These are phyloP conservation scores for Biscogniauxia mediterranea DNA, from an alignment of 2,329 filamentous ascomycete genomes.

Conservation along the genomic window DNA sequence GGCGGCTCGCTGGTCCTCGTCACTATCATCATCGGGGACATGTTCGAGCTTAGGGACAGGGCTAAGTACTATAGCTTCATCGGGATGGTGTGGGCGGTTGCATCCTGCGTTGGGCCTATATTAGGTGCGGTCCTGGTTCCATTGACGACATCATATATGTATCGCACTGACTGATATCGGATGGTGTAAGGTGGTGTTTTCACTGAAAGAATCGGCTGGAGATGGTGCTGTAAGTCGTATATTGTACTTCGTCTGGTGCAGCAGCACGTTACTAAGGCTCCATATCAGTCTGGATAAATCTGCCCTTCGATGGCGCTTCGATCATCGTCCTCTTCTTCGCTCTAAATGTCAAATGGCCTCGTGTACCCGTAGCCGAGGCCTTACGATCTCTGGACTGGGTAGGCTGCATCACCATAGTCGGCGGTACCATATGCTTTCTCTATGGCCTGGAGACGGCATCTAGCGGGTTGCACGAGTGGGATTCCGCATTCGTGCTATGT, in stretches of 20 bases:
- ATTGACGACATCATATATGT: too few relatives aligned
- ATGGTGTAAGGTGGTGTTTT: constrained; percentile 45
- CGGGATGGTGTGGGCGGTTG: constrained; percentile 55
- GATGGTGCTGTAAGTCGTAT: constrained; percentile 48
- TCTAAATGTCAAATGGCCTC: constrained; percentile 56
- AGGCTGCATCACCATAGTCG: constrained; percentile 55
- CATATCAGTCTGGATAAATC: constrained; percentile 42
- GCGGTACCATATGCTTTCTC: constrained; percentile 57
- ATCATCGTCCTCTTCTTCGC: constrained; percentile 52
- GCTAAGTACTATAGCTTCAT: constrained; percentile 53
- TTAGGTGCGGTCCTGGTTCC: constrained; percentile 45
- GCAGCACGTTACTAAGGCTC: constrained; percentile 1
- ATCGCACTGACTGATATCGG: neutral
- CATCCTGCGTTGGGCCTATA: constrained; percentile 53
- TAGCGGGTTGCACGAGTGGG: constrained; percentile 49
- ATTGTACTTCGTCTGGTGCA: constrained; percentile 9
- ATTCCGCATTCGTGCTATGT: constrained; percentile 50
- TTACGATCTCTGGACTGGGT: constrained; percentile 50
- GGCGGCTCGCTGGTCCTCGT: constrained; percentile 38
- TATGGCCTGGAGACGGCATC: constrained; percentile 61
- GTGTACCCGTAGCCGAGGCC: constrained; percentile 51
- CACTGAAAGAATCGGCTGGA: constrained; percentile 53
- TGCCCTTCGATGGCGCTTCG: constrained; percentile 40
- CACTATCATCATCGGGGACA: constrained; percentile 37
- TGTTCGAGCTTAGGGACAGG: constrained; percentile 35